A percentile compares a stretch with the other conserved stretches of the same genome.
Conservation (phyloP, 1,139 yeast genomes). For the Blastobotrys petasosporus region DNA sequence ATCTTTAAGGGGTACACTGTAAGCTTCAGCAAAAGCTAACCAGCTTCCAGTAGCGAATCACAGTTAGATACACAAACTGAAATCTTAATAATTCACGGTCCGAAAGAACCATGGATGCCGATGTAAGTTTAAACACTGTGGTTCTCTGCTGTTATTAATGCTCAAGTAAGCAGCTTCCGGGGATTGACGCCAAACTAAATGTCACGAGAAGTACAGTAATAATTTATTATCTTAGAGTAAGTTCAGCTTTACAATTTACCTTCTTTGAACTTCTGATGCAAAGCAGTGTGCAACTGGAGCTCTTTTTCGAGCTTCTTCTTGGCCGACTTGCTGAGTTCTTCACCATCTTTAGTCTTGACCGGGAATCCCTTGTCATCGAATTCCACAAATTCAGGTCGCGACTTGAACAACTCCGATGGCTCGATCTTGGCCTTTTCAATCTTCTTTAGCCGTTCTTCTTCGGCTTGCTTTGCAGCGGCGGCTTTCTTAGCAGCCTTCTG, state of each 20-base stretch:
- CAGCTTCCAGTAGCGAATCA: too few relatives aligned
- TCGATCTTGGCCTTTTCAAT: slow-evolving; percentile 61
- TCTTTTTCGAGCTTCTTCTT: slow-evolving; percentile 74
- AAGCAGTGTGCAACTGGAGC: slow-evolving; percentile 73
- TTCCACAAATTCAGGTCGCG: slow-evolving; percentile 47
- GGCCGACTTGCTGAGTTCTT: slow-evolving; percentile 82
- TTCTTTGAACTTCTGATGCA: slow-evolving; percentile 37
- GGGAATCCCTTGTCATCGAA: slow-evolving; percentile 91
- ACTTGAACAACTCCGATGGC: slow-evolving; percentile 69
- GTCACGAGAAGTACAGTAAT: too few relatives aligned
- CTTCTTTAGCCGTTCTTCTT: slow-evolving; percentile 52
- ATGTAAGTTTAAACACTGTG: too few relatives aligned
- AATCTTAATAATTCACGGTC: too few relatives aligned
- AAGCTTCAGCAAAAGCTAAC: too few relatives aligned
- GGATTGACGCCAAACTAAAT: too few relatives aligned
- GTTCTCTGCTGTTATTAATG: too few relatives aligned
- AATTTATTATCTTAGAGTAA: neutral
- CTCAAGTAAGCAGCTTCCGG: too few relatives aligned
- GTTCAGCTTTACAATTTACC: slow-evolving; percentile 5
- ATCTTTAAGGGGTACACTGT: too few relatives aligned
- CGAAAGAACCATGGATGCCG: too few relatives aligned
- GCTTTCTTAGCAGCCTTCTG: slow-evolving; percentile 43
- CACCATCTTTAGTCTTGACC: slow-evolving; percentile 66
- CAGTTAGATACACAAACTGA: too few relatives aligned
- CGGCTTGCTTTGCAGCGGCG: slow-evolving; percentile 33